Evolutionary conservation across 1,284 basidiomycete species (phyloP).

Genomic region (Apiotrichum laibachii): DNA sequence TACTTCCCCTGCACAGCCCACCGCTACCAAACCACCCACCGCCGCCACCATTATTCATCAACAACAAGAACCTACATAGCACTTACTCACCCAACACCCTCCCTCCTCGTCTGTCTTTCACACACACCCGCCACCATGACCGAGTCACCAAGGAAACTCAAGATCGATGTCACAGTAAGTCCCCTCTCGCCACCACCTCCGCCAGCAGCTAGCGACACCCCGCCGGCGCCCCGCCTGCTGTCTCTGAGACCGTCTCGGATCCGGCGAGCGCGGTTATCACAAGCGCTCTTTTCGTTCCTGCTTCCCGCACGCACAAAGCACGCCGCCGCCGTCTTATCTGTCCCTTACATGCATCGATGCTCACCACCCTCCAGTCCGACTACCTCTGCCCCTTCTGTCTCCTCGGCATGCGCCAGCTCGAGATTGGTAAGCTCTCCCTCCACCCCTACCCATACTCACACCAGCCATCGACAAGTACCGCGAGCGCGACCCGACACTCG

Average conservation of each 20-base stretch:
- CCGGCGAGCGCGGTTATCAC: background rate
- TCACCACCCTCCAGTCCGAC: constrained; percentile 30
- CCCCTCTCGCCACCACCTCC: background rate
- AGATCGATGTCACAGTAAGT: constrained; percentile 38
- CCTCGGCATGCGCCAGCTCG: constrained; percentile 41
- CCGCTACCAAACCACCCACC: no score
- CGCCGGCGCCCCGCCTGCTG: no score
- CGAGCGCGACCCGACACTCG: constrained; percentile 20
- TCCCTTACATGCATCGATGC: background rate
- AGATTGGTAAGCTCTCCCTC: constrained; percentile 21
- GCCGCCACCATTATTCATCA: no score
- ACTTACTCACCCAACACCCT: no score
- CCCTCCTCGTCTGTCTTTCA: no score
- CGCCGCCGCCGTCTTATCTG: constrained; percentile 2
- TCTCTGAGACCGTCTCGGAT: background rate
- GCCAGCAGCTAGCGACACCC: background rate
- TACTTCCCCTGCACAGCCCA: no score
- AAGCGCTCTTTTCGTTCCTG: background rate
- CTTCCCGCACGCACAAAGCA: background rate
- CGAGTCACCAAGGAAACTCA: constrained; percentile 9
- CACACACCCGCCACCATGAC: background rate
- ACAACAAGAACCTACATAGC: no score
- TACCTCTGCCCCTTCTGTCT: constrained; percentile 45
- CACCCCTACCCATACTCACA: background rate
- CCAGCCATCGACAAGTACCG: constrained; percentile 31